Evolutionary conservation across 768 basidiomycete genomes (phyloP), one percentile per base, ranked within the genome.

Genomic region (Boletus speciosus): DNA sequence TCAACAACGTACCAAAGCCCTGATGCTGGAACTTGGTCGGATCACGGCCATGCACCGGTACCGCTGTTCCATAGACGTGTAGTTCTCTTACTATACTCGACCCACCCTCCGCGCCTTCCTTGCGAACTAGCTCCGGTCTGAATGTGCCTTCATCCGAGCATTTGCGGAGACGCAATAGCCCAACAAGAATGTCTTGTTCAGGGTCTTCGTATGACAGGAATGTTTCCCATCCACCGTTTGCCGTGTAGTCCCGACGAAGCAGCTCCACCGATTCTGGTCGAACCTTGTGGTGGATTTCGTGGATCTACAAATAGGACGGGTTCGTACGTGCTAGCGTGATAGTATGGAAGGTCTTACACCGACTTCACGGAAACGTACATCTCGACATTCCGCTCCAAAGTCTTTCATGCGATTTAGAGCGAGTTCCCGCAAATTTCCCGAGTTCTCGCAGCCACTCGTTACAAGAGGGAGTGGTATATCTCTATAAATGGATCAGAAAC

Each of bases 201-300:
- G 97, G 96, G 69, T 99, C 97, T 74, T 99, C 97, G 67, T 98
- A 99, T 29, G 95, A 96, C 6, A 99, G 75, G 81, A 99, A 99
- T 2, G 97, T 98, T 74, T 99, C 97, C 97, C 97, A 99, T 43
- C 97, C 95, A 6, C 95, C 96, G 66, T 98, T 99, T 31, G 97
- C 97, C 4, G 89, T 76, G 70, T 99, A 99, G 69, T 99, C 97
- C 38, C 97, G 81, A 54, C 97, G 83, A 34, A 99, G 84, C 5
- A 99, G 85, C 71, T 99, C 97, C 48, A 97, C 90, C 15, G 91
- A 88, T 69, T 96, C 91, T 55, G 95, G 95, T 21, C 94, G 84
- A 43, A 98, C 92, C 74, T 96, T 95, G 76, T 97, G 88, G 68
- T 99, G 97, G 45, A 99, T 98, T 73, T 99, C 97, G 71, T 98